Percentiles rank a stretch among this genome's conserved stretches.
Conservation (phyloP, 1,139 yeast genomes). For the Pneumocystis canis region DNA sequence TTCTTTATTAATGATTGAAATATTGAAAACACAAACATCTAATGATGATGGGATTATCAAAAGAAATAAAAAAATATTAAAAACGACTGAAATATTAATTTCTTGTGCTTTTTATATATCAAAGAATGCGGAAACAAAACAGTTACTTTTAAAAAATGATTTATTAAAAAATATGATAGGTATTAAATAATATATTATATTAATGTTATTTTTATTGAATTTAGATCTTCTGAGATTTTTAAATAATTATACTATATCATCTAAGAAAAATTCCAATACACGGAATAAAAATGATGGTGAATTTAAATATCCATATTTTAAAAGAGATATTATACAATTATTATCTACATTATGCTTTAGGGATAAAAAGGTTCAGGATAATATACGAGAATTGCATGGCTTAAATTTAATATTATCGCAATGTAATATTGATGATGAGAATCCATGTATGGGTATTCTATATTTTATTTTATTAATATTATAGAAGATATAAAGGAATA, state of each 20-base stretch:
- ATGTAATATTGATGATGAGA: conserved; percentile 73
- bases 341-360: not conserved
- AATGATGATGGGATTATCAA: not conserved
- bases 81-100: not conserved
- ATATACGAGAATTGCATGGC: conserved; percentile 50
- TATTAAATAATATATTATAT: not conserved
- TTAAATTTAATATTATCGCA: conserved; percentile 59
- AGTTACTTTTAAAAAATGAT: not conserved
- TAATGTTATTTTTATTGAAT: not conserved
- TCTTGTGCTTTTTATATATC: not conserved
- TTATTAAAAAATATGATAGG: not conserved
- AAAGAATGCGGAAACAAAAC: not conserved
- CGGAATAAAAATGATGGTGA: not conserved
- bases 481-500: conserved; percentile 50
- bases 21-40: not conserved
- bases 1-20: not conserved
- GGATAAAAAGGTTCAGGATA: conserved; percentile 42
- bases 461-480: not conserved
- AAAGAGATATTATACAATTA: conserved; percentile 4
- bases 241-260: not conserved
- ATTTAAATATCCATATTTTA: conserved; percentile 5
- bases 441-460: conserved; percentile 40
- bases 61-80: not conserved
- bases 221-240: not conserved
- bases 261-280: not conserved